These are phyloP conservation scores for Talaromyces sp. DNA, from an alignment of 2,329 filamentous ascomycete species.

Conservation along the genomic window DNA sequence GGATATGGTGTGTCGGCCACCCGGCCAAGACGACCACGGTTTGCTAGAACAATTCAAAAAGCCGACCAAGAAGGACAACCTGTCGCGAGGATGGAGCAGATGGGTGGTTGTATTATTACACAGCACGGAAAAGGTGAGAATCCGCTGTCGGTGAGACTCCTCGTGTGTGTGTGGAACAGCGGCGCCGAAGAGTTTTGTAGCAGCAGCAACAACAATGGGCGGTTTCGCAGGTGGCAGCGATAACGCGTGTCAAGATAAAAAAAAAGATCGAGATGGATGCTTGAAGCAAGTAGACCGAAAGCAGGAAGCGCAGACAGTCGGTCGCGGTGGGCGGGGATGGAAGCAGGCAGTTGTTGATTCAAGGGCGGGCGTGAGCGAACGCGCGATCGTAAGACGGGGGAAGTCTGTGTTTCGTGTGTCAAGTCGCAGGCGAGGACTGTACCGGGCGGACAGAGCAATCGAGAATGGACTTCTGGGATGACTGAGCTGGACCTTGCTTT, in stretches of 20 bases:
- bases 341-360: background rate
- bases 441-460: background rate
- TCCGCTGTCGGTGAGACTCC: background rate
- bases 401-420: background rate
- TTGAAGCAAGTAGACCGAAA: slow-evolving; percentile 1
- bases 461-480: background rate
- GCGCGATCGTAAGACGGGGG: background rate
- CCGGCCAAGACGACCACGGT: background rate
- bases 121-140: background rate
- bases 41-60: background rate
- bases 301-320: background rate
- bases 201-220: background rate
- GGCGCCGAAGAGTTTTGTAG: background rate
- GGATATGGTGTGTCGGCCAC: background rate
- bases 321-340: background rate
- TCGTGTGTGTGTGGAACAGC: background rate
- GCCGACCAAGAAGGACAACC: background rate
- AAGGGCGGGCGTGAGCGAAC: background rate
- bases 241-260: background rate
- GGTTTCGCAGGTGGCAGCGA: background rate
- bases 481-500: background rate
- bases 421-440: background rate
- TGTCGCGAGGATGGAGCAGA: background rate
- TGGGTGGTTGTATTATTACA: background rate
- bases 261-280: background rate